These are phyloP conservation scores for Pelargonium myrrhifolium DNA, from an alignment of 441 rosid genomes.

Conservation along the genomic window DNA sequence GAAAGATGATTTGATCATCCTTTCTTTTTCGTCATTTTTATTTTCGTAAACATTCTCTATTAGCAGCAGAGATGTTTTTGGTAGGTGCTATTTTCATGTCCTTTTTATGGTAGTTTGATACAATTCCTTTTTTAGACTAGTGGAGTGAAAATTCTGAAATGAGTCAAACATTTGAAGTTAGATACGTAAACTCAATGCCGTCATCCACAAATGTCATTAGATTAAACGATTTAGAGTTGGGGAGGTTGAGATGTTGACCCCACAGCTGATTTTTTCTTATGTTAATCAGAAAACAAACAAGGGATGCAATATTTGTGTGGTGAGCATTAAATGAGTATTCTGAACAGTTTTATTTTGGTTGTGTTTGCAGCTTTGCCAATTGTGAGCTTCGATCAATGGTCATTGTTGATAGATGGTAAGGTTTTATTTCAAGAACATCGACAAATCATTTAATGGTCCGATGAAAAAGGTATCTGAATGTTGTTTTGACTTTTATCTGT, in stretches of 20 bases:
- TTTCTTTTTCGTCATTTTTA: no score
- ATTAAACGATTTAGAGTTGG: background rate
- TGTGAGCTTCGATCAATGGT: conserved; percentile 76
- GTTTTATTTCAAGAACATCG: background rate
- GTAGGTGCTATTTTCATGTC: background rate
- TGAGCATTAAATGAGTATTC: conserved; percentile 8
- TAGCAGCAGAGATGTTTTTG: background rate
- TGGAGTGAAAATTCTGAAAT: no score
- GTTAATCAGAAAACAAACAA: no score
- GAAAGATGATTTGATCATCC: no score
- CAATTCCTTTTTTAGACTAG: no score
- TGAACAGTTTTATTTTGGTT: conserved; percentile 10
- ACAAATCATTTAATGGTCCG: background rate
- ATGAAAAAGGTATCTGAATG: no score
- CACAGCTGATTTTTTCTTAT: background rate
- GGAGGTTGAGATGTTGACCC: background rate
- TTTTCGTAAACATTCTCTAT: no score
- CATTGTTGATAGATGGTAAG: conserved; percentile 63
- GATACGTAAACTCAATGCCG: background rate
- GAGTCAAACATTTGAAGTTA: background rate
- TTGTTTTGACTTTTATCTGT: background rate
- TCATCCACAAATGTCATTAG: background rate
- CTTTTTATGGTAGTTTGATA: background rate
- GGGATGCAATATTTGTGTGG: background rate
- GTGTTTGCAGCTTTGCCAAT: conserved; percentile 51